A percentile compares a stretch with the other conserved stretches of the same genome.
phyloP scores from a whole-genome alignment of 352 stramenopile genomes.

The Phytophthora citricola region DNA sequence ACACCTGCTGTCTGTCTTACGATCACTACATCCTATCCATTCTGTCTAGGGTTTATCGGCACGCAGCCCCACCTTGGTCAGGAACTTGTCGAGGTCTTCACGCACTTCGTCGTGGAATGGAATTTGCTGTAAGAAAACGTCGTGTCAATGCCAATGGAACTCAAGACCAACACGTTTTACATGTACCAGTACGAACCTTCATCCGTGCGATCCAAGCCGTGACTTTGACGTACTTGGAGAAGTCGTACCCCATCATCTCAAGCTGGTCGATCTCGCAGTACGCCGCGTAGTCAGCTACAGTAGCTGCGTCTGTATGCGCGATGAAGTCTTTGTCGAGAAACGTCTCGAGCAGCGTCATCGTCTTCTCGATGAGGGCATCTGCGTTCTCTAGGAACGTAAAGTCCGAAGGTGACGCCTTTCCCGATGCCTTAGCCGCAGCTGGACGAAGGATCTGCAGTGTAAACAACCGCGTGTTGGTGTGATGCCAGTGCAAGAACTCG shows the following conservation, averaged over 20 bases:
- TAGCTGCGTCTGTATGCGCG: conserved; percentile 43
- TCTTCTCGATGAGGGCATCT: conserved; percentile 40
- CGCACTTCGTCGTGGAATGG: conserved; percentile 36
- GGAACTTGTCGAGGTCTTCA: conserved; percentile 39
- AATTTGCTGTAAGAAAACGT: conserved; percentile 24
- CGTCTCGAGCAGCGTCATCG: conserved; percentile 44
- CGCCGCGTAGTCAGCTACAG: conserved; percentile 50
- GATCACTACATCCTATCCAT: conserved; percentile 1
- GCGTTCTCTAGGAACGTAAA: conserved; percentile 33
- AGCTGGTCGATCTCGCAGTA: conserved; percentile 73
- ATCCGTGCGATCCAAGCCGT: conserved; percentile 44
- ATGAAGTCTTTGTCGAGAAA: conserved; percentile 54
- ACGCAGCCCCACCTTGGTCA: conserved; percentile 16
- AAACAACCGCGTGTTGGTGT: conserved; percentile 44
- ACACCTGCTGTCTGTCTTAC: conserved; percentile 11
- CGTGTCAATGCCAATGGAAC: background rate
- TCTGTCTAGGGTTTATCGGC: conserved; percentile 18
- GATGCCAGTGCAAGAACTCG: conserved; percentile 60
- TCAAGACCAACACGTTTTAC: background rate
- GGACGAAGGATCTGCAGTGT: conserved; percentile 46
- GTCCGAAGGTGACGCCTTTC: conserved; percentile 32
- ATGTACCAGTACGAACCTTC: conserved; percentile 17
- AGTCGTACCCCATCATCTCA: conserved; percentile 51
- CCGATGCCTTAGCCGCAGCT: conserved; percentile 15
- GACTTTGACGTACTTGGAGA: conserved; percentile 49